Evolutionary conservation across 441 rosid species (phyloP), one percentile per base, ranked within the genome.

Genomic region (Bocquillonia castaneifolia): DNA sequence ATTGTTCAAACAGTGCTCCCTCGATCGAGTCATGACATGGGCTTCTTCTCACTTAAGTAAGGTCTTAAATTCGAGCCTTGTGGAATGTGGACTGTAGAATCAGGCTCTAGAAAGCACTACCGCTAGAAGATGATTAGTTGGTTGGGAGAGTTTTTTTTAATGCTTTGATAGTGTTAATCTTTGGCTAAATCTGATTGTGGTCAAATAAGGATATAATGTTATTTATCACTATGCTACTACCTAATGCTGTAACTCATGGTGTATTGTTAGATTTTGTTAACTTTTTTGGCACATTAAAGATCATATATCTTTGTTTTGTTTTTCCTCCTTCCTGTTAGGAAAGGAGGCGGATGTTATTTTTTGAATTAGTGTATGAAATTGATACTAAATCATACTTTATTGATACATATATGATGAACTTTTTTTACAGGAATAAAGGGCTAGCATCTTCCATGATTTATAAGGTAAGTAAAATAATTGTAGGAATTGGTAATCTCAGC

Each of bases 381-480:
- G 26, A n/a, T 34, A 34, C 6, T 32, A 34, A 2, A 8, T 18
- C 14, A 34, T 18, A n/a, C 6, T 29, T 31, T 36, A 20, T 34
- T 58, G 17, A 58, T 32, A 36, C 22, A 31, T 54, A 3, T 56
- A 23, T 32, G n/a, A 17, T 36, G 36, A 58, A 34, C 8, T 0
- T 58, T 8, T 58, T 58, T 34, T n/a, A 36, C 44, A 34, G 44
- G 45, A n/a, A 17, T n/a, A 36, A 20, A 9, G 62, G n/a, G n/a
- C 44, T 58, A 25, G 20, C 44, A 58, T 1, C 23, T 36, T 13
- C 63, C 28, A 58, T 58, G 45, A n/a, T 1, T 14, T 23, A 7
- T 39, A 56, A 56, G 60, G 60, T 56, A 31, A 56, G n/a, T n/a
- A n/a, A 56, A 56, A 29, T 56, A 3, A 31, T 56, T 56, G 39